Base-by-base conservation (phyloP, 164 flowering plant species). In the Malania oleifera region DNA sequence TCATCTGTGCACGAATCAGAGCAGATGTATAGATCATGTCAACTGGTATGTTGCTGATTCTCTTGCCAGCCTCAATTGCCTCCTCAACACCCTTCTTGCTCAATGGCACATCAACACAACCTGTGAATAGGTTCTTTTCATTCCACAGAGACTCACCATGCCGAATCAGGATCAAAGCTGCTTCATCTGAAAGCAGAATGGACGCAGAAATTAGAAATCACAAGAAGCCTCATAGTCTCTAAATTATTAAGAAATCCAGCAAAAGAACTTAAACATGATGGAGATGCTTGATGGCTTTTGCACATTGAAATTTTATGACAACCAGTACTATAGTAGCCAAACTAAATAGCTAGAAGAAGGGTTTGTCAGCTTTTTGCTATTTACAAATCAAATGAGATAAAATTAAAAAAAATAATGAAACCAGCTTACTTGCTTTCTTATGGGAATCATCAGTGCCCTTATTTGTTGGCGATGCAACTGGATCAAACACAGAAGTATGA, bases 71-170 rank as follows among this genome's bases (percentile, higher is more conserved):
- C 75, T 86, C 97, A 67, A 88, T 79, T 46, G 99, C 97, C 79
- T 93, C 97, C 70, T 88, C 97, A 39, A 93, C 90, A 48, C 99
- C 99, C 61, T 83, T 93, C 69, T 79, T 80, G 41, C 83, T 86
- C 55, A 93, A 73, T 50, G 99, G 99, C 55, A 93, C 99, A 72
- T 93, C 99, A 57, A 93, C 99, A 75, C 97, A 93, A 54, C 99
- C 99, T 0, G 97, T 90, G 67, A 93, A 93, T 22, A 93, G 73
- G 67, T 93, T 93, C 74, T 87, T 90, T 66, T 83, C 95, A 70
- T 93, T 93, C 99, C 99, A 93, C 60, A 93, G 66, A 19, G 99
- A 93, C 75, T 90, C 99, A 19, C 99, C 99, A 71, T 90, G 97
- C 47, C 99, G 75, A 51, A 90, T 80, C 67, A 93, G 70, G 66